Conservation (phyloP, 768 basidiomycete genomes). For the Gelatoporia subvermispora region DNA sequence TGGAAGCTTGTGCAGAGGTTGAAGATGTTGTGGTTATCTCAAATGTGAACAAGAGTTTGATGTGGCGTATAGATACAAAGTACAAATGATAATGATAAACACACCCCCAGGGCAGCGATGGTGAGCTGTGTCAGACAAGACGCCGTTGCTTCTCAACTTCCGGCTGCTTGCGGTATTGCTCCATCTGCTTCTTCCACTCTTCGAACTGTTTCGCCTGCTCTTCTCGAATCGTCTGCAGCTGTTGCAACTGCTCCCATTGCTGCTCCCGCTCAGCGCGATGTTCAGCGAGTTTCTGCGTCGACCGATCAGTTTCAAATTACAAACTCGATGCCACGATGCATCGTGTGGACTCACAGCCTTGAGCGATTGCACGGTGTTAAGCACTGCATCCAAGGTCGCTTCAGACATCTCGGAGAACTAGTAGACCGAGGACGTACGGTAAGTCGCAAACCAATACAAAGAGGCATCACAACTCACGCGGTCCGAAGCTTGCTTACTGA, state of each 20-base stretch:
- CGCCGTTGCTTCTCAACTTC: conserved; percentile 3
- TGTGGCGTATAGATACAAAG: too few relatives aligned
- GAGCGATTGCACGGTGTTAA: conserved; percentile 51
- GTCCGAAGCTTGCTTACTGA: conserved; percentile 23
- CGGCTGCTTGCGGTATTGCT: conserved; percentile 19
- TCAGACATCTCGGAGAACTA: conserved; percentile 67
- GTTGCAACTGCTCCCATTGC: conserved; percentile 25
- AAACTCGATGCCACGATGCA: not conserved
- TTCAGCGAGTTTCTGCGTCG: conserved; percentile 29
- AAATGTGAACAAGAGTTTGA: too few relatives aligned
- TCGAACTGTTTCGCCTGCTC: conserved; percentile 50
- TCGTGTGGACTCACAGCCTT: conserved; percentile 44
- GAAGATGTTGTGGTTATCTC: too few relatives aligned
- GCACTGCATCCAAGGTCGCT: conserved; percentile 56
- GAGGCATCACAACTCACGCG: conserved; percentile 12
- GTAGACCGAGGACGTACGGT: conserved; percentile 10
- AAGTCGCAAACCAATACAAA: conserved; percentile 14
- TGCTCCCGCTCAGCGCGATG: conserved; percentile 23
- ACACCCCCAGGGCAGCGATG: too few relatives aligned
- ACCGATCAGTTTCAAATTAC: not conserved
- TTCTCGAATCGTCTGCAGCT: conserved; percentile 32
- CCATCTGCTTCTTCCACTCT: conserved; percentile 27
- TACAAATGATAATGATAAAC: too few relatives aligned
- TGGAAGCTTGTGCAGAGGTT: too few relatives aligned
- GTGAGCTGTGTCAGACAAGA: too few relatives aligned